A percentile compares a stretch with the other conserved stretches of the same genome.
These are phyloP conservation scores for Infundibulicybe gibba DNA, from an alignment of 768 basidiomycete species.

Conservation along the genomic window DNA sequence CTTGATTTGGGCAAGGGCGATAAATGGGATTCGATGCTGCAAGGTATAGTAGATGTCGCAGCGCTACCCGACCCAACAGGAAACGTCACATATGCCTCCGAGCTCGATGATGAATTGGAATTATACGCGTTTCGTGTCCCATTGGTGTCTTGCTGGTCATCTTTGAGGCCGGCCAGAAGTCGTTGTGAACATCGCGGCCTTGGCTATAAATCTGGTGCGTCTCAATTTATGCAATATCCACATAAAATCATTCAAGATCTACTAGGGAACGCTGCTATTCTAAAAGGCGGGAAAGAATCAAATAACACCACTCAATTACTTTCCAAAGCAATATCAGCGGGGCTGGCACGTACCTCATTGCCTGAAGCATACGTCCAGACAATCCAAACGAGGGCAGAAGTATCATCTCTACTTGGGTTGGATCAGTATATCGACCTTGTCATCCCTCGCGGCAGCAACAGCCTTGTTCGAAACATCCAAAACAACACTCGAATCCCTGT, in stretches of 20 bases:
- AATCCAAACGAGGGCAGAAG: slow-evolving; percentile 88
- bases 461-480: slow-evolving; percentile 85
- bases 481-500: slow-evolving; percentile 90
- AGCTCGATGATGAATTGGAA: slow-evolving; percentile 83
- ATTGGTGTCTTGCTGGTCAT: slow-evolving; percentile 96
- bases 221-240: neutral
- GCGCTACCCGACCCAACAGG: slow-evolving; percentile 85
- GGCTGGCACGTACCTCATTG: slow-evolving; percentile 68
- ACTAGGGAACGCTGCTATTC: slow-evolving; percentile 90
- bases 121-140: slow-evolving; percentile 94
- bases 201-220: slow-evolving; percentile 92
- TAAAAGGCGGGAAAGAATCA: slow-evolving; percentile 98
- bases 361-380: slow-evolving; percentile 85
- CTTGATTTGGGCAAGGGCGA: slow-evolving; percentile 75
- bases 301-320: slow-evolving; percentile 74
- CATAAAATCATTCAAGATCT: neutral
- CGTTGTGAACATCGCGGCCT: slow-evolving; percentile 92
- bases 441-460: slow-evolving; percentile 93
- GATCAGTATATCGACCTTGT: slow-evolving; percentile 96
- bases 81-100: slow-evolving; percentile 81
- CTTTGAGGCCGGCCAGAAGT: slow-evolving; percentile 98
- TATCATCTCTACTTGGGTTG: slow-evolving; percentile 79
- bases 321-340: slow-evolving; percentile 74
- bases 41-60: slow-evolving; percentile 87
- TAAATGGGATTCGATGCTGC: slow-evolving; percentile 94